Evolutionary conservation across 2,329 filamentous ascomycete genomes (phyloP), one percentile per base, ranked within the genome.

Genomic region (Dothideomycetes sp.): DNA sequence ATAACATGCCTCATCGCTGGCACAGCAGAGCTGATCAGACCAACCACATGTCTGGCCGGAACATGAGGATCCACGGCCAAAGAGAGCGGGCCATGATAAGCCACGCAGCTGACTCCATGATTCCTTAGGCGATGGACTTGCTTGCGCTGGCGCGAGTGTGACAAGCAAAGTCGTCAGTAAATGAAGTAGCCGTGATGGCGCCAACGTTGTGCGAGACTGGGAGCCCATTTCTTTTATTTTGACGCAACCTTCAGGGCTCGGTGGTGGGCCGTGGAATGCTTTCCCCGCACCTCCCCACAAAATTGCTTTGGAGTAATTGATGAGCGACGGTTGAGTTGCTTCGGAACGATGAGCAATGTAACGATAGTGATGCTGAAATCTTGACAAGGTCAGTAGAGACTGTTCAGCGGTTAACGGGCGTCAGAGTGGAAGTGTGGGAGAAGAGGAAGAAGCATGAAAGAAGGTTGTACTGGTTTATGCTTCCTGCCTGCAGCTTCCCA

Each of bases 41-140:
- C 63, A 72, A n/a, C 72, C 72, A 47, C 72, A 76, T 7, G 63
- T 58, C 38, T 65, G 72, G 5, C 56, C 55, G 50, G 71, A 74
- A 30, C 49, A 50, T 24, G 11, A 12, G 7, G 30, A 12, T 15
- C 49, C 51, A 36, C 58, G 49, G 7, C 49, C 53, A 36, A 59
- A 59, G 14, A 60, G 53, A 29, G 56, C 49, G 40, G 56, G 53
- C 47, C 54, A 55, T 8, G 47, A 44, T 47, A 58, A 53, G 34
- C 53, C 56, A 38, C 43, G 22, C 22, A 27, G 12, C 12, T 27
- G 22, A 12, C 22, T 27, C 22, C 22, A 27, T 27, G 30, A 47
- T 44, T 24, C 45, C 38, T n/a, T 50, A 44, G 17, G 51, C 50
- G 43, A 47, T 4, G 56, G 54, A 36, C 47, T 50, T 36, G 53